Base-by-base conservation (phyloP, 441 rosid species). In the Viola pubescens region DNA sequence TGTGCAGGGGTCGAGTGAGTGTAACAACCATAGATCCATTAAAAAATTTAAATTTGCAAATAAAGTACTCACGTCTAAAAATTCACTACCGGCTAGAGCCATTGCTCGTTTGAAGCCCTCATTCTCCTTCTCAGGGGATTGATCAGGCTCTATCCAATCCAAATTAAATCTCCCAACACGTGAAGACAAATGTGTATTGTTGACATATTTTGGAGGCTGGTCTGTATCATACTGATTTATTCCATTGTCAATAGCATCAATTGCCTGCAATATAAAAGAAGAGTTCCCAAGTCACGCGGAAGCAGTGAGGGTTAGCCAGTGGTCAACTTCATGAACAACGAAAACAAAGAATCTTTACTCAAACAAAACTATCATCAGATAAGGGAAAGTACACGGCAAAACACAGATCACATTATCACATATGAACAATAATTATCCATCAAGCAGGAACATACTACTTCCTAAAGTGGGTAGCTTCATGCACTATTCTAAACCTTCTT, bases 111-210 rank as follows among this genome's bases (percentile, higher is more conserved):
- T 81, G 68, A 94, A 94, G 58, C 91, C 94, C 68, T 82, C 87
- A 60, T 90, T 85, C 84, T 94, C 98, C 70, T 79, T 94, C 70
- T 84, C 88, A 10, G 89, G 56, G 61, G 98, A 86, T 70, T 90
- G 98, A 75, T 90, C 91, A 49, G 87, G 95, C 19, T 94, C 95
- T 37, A 64, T 82, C 98, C 98, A 89, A 65, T 94, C 97, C 65
- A 85, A 83, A 68, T 90, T 90, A 38, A 94, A 75, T 77, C 77
- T 84, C 56, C 95, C 96, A n/a, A 88, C 82, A 76, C 96, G 83
- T 9, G 91, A 72, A 64, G 97, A 90, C 61, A 90, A 71, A 69
- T 88, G 81, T 59, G 96, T 90, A 66, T 80, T 89, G 66, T 88
- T 90, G 72, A 86, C 99, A 53, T 86, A 90, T 78, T 73, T 70